A percentile compares a stretch with the other conserved stretches of the same genome.
phyloP scores from a whole-genome alignment of 148 eudicot species.

The Selenicereus undatus region DNA sequence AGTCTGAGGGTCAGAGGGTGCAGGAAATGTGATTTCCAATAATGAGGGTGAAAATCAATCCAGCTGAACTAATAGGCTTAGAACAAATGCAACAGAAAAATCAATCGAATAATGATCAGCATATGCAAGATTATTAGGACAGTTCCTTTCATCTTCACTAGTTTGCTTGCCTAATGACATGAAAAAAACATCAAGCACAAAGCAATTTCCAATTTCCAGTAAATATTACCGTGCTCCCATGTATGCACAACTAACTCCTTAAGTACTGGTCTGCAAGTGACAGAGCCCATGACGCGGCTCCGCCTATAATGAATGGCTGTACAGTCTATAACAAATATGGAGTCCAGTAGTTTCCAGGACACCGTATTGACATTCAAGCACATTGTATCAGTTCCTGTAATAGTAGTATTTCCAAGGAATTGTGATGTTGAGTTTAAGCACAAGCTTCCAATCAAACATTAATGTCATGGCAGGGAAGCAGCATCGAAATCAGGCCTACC shows the following conservation, averaged over 20 bases:
- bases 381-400: not conserved
- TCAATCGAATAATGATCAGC: not conserved
- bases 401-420: not conserved
- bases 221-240: no score
- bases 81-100: not conserved
- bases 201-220: no score
- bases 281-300: not conserved
- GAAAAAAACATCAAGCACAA: not conserved
- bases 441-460: not conserved
- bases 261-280: not conserved
- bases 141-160: not conserved
- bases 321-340: no score
- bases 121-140: not conserved
- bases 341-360: not conserved
- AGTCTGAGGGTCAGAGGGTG: not conserved
- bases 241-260: not conserved
- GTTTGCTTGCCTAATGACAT: not conserved
- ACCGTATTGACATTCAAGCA: not conserved
- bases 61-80: not conserved
- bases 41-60: not conserved
- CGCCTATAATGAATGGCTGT: no score
- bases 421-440: not conserved
- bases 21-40: not conserved
- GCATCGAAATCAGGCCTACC: not conserved
- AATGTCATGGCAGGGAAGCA: no score